These are phyloP conservation scores for Penicillium simplicissimum DNA, from an alignment of 495 filamentous ascomycete species.

Conservation along the genomic window DNA sequence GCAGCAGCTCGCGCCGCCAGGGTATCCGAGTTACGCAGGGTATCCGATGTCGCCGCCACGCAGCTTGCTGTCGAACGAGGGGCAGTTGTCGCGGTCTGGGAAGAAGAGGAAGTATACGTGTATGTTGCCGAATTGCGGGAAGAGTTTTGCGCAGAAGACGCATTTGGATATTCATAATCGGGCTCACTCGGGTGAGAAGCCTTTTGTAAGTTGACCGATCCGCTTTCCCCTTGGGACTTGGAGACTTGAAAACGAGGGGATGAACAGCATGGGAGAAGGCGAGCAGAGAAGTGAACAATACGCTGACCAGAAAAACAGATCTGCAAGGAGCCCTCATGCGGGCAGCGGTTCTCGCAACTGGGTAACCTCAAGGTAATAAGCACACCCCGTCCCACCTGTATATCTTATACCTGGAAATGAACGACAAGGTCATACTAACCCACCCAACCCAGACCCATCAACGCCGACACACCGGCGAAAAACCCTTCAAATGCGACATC, in stretches of 20 bases:
- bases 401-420: not conserved
- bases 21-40: slow-evolving; percentile 25
- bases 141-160: slow-evolving; percentile 88
- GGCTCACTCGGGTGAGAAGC: slow-evolving; percentile 87
- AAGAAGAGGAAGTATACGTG: slow-evolving; percentile 67
- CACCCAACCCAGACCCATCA: slow-evolving; percentile 66
- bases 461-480: slow-evolving; percentile 82
- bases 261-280: too few species aligned
- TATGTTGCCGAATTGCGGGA: slow-evolving; percentile 71
- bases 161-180: slow-evolving; percentile 90
- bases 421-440: slow-evolving; percentile 3
- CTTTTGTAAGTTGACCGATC: slow-evolving; percentile 71
- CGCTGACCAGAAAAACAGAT: slow-evolving; percentile 46
- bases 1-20: slow-evolving; percentile 35
- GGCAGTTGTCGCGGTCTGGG: slow-evolving; percentile 34
- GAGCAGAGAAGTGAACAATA: not conserved
- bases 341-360: slow-evolving; percentile 80
- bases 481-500: slow-evolving; percentile 78
- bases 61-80: slow-evolving; percentile 29
- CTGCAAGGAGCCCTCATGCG: slow-evolving; percentile 74
- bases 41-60: slow-evolving; percentile 34
- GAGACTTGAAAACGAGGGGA: not conserved
- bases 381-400: not conserved
- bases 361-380: slow-evolving; percentile 84
- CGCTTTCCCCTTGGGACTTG: not conserved